These are phyloP conservation scores for Boechera retrofracta DNA, from an alignment of 345 rosid genomes.

Conservation along the genomic window DNA sequence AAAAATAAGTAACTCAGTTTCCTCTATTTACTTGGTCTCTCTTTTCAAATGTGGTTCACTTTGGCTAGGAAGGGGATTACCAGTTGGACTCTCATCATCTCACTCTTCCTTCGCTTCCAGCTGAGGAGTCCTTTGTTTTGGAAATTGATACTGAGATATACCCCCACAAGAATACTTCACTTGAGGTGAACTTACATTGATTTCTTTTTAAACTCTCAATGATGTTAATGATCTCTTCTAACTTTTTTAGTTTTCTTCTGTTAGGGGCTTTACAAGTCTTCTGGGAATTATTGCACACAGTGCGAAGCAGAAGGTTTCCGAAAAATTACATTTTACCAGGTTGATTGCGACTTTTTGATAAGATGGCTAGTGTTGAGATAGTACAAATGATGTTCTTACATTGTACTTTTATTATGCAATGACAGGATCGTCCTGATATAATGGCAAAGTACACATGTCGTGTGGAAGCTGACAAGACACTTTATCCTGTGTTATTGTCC, in stretches of 20 bases:
- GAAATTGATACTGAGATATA: slow-evolving; percentile 82
- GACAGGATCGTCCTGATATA: slow-evolving; percentile 94
- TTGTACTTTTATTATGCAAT: slow-evolving; percentile 38
- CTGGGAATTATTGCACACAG: slow-evolving; percentile 95
- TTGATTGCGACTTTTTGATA: slow-evolving; percentile 36
- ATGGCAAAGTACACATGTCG: slow-evolving; percentile 95
- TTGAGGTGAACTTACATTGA: slow-evolving; percentile 62
- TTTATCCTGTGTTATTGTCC: slow-evolving; percentile 86
- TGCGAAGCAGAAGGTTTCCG: slow-evolving; percentile 99
- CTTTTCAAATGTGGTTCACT: slow-evolving; percentile 2
- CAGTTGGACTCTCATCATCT: slow-evolving; percentile 67
- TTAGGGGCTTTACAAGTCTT: slow-evolving; percentile 95
- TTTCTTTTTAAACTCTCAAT: neutral
- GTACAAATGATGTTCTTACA: slow-evolving; percentile 28
- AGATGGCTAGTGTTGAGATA: slow-evolving; percentile 14
- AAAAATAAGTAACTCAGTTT: neutral
- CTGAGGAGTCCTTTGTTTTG: slow-evolving; percentile 62
- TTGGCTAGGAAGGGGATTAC: slow-evolving; percentile 69
- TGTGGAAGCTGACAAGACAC: slow-evolving; percentile 86
- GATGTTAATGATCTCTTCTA: slow-evolving; percentile 10
- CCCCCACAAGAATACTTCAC: slow-evolving; percentile 91
- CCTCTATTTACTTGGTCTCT: neutral
- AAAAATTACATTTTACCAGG: slow-evolving; percentile 97
- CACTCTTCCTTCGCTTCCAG: slow-evolving; percentile 71
- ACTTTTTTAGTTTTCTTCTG: slow-evolving; percentile 8